Conservation (phyloP, 768 basidiomycete genomes). For the Leccinum broughii region DNA sequence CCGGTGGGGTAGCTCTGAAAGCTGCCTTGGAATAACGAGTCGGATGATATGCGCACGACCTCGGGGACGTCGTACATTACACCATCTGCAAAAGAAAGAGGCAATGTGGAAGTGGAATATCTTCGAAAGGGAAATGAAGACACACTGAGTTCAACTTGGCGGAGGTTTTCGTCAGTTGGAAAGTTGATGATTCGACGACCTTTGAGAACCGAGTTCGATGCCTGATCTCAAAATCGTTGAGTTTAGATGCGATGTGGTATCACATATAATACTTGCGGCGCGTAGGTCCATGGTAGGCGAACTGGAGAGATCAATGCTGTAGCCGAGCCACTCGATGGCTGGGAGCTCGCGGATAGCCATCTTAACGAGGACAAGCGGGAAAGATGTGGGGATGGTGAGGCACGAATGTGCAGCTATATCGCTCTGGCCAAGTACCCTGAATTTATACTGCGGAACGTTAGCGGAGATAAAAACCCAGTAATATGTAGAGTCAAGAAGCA, state of each 20-base stretch:
- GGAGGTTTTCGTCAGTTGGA: not conserved
- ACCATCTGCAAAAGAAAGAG: not conserved
- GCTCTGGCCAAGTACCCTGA: not conserved
- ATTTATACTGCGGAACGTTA: not conserved
- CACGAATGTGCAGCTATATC: not conserved
- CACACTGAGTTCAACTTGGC: not conserved
- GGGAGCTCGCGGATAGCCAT: conserved; percentile 10
- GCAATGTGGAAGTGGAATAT: not conserved
- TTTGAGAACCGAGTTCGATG: not conserved
- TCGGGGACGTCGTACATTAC: conserved; percentile 1
- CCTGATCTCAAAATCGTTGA: not conserved
- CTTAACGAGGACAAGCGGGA: not conserved
- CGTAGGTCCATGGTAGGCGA: conserved; percentile 12
- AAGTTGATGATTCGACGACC: conserved; percentile 7
- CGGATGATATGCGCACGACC: not conserved
- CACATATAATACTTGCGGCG: conserved; percentile 3
- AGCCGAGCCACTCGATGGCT: conserved; percentile 13
- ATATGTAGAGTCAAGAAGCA: not conserved
- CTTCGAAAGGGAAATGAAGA: not conserved
- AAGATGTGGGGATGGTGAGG: not conserved
- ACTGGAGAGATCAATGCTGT: conserved; percentile 12
- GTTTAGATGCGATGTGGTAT: not conserved
- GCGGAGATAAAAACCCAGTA: not conserved
- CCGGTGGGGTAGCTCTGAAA: conserved; percentile 5
- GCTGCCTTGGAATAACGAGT: not conserved